phyloP scores from a whole-genome alignment of 2,329 filamentous ascomycete species.

The Fusarium sambucinum region DNA sequence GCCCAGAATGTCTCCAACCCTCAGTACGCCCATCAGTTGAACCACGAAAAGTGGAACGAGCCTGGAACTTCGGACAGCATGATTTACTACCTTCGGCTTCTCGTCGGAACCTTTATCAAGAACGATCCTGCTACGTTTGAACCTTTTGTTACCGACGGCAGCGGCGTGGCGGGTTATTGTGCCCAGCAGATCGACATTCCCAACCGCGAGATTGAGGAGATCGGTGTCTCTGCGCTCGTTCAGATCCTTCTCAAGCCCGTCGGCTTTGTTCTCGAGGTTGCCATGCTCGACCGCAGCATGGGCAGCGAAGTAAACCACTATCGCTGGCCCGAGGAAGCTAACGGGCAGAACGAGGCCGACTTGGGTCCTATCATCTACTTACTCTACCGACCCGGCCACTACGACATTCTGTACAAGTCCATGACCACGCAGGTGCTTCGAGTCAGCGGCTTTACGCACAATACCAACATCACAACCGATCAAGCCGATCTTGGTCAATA shows the following conservation, averaged over 20 bases:
- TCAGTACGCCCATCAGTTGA: slow-evolving; percentile 63
- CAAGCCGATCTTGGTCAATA: slow-evolving; percentile 57
- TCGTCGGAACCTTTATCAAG: slow-evolving; percentile 88
- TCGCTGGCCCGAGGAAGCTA: slow-evolving; percentile 69
- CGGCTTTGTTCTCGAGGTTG: slow-evolving; percentile 84
- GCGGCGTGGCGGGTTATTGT: slow-evolving; percentile 76
- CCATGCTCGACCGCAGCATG: slow-evolving; percentile 88
- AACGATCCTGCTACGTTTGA: slow-evolving; percentile 76
- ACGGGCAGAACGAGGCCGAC: slow-evolving; percentile 57
- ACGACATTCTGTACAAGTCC: slow-evolving; percentile 87
- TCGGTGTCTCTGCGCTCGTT: slow-evolving; percentile 83
- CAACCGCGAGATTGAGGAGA: slow-evolving; percentile 87
- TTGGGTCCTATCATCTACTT: slow-evolving; percentile 67
- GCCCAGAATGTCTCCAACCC: slow-evolving; percentile 69
- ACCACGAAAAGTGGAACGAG: slow-evolving; percentile 81
- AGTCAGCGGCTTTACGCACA: slow-evolving; percentile 61
- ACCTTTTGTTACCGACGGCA: slow-evolving; percentile 75
- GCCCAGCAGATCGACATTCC: slow-evolving; percentile 77
- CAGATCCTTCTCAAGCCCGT: slow-evolving; percentile 84
- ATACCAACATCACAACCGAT: slow-evolving; percentile 58
- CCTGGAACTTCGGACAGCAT: slow-evolving; percentile 75
- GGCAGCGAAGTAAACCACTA: slow-evolving; percentile 81
- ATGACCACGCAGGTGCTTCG: slow-evolving; percentile 66
- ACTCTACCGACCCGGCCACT: slow-evolving; percentile 83
- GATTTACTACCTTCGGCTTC: slow-evolving; percentile 85